phyloP scores from a whole-genome alignment of 495 filamentous ascomycete genomes.

The Penicilliopsis zonata region DNA sequence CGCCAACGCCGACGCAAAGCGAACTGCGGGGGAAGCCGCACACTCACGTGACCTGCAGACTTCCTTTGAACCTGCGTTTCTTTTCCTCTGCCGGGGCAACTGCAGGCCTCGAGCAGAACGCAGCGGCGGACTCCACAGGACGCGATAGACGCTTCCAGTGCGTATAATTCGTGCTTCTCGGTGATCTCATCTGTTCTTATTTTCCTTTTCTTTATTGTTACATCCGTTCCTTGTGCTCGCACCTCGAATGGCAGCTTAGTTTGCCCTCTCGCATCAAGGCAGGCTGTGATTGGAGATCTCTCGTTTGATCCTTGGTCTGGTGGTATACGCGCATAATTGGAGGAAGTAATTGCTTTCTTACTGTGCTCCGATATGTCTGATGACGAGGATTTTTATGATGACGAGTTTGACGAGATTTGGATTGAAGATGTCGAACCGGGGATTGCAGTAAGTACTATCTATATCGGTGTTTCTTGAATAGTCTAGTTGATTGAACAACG shows the following conservation, averaged over 20 bases:
- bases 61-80: neutral
- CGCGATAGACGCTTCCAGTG: no score
- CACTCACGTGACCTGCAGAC: constrained; percentile 9
- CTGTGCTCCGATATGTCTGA: constrained; percentile 34
- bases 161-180: no score
- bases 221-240: no score
- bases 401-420: constrained; percentile 24
- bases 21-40: constrained; percentile 27
- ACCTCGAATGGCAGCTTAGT: no score
- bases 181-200: neutral
- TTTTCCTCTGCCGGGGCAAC: no score
- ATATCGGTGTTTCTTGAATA: neutral
- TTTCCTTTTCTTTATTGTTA: neutral
- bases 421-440: constrained; percentile 29
- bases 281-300: no score
- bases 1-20: constrained; percentile 38
- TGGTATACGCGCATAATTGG: no score
- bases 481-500: neutral
- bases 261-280: no score
- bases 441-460: constrained; percentile 23
- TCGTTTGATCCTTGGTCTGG: no score
- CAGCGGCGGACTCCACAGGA: no score
- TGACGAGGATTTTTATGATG: constrained; percentile 36
- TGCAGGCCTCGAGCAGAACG: no score
- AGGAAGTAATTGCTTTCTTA: no score